Conservation (phyloP, 2,329 filamentous ascomycete species). For the Diaporthe ilicicola region DNA sequence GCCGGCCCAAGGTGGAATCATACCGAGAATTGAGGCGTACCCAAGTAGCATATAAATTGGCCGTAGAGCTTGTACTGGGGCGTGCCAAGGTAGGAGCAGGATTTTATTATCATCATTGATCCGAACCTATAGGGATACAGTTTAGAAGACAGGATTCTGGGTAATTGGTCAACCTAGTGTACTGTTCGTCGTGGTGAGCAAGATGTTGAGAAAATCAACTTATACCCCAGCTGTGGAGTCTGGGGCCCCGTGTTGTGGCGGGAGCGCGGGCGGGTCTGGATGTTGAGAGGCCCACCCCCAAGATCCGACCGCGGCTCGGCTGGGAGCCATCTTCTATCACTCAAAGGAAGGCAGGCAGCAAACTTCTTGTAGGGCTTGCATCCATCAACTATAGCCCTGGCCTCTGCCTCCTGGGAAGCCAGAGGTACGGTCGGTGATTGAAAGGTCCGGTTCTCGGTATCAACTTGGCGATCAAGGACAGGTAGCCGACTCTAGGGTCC, state of each 20-base stretch:
- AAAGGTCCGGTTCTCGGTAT: background rate
- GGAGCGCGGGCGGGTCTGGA: conserved; percentile 7
- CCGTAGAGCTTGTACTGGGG: too few species aligned
- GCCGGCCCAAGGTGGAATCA: background rate
- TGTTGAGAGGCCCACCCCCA: background rate
- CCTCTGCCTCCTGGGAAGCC: too few species aligned
- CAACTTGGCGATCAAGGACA: background rate
- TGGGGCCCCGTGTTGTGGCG: conserved; percentile 15
- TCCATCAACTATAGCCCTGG: too few species aligned
- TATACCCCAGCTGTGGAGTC: conserved; percentile 14
- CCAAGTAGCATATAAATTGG: too few species aligned
- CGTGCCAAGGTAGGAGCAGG: too few species aligned
- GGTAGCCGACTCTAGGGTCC: background rate
- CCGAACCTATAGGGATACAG: too few species aligned
- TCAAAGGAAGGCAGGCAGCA: background rate
- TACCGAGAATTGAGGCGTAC: background rate
- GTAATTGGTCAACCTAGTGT: too few species aligned
- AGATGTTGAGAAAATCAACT: background rate
- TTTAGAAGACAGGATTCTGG: too few species aligned
- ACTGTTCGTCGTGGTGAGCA: background rate
- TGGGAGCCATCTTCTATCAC: background rate
- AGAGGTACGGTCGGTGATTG: background rate
- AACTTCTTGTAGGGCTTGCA: background rate
- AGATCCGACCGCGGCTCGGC: conserved; percentile 3
- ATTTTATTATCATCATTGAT: too few species aligned